These are phyloP conservation scores for Sphaerosporella brunnea DNA, from an alignment of 495 filamentous ascomycete genomes.

Conservation along the genomic window DNA sequence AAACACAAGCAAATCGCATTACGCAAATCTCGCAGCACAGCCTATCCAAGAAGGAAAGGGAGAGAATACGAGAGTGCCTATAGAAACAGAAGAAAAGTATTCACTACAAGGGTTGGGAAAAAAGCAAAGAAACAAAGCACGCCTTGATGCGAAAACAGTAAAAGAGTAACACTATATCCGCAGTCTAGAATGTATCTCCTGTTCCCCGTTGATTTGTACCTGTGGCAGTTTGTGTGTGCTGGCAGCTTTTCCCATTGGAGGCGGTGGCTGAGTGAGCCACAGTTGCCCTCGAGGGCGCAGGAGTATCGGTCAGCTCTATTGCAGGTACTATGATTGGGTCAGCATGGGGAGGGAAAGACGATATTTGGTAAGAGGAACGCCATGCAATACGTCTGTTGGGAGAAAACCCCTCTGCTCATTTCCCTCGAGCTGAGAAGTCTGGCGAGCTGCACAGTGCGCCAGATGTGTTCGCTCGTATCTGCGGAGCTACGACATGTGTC, in stretches of 20 bases:
- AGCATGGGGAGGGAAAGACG: too few relatives aligned
- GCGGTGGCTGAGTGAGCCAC: constrained; percentile 30
- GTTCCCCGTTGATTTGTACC: constrained; percentile 20
- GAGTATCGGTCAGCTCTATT: constrained; percentile 64
- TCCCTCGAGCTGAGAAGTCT: constrained; percentile 51
- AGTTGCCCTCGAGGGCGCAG: constrained; percentile 50
- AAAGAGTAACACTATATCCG: neutral
- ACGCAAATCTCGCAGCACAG: too few relatives aligned
- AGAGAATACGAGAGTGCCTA: too few relatives aligned
- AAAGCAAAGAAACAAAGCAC: neutral
- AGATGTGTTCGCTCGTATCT: constrained; percentile 78
- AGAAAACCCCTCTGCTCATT: constrained; percentile 47
- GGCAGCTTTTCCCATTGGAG: constrained; percentile 18
- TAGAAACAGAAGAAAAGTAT: too few relatives aligned
- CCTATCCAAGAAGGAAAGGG: too few relatives aligned
- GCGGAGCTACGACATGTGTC: constrained; percentile 47
- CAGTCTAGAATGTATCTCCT: neutral
- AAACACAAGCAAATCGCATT: neutral
- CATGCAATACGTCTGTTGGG: constrained; percentile 38
- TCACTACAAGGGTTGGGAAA: too few relatives aligned
- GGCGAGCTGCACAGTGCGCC: constrained; percentile 65
- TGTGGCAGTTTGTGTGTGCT: constrained; percentile 15
- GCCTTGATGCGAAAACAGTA: neutral
- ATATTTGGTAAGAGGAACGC: constrained; percentile 6
- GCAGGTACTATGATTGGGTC: constrained; percentile 66